phyloP scores from a whole-genome alignment of 1,284 basidiomycete species.

The Lignosus rhinocerotis region DNA sequence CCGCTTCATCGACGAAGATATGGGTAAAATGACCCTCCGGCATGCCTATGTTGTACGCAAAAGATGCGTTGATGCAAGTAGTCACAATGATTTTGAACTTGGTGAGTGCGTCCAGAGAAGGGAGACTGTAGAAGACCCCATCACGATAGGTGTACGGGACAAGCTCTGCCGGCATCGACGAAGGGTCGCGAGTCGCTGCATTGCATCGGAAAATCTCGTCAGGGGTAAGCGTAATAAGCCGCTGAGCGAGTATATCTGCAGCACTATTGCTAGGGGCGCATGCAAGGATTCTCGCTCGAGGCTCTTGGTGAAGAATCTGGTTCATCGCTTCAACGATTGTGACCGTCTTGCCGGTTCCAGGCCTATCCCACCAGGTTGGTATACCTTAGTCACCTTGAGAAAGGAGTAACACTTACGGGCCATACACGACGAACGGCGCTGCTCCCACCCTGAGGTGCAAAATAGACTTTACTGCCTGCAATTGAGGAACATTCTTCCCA shows the following conservation, averaged over 20 bases:
- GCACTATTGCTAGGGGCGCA: slow-evolving; percentile 68
- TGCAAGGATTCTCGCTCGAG: slow-evolving; percentile 52
- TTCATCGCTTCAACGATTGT: slow-evolving; percentile 68
- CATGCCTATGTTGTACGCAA: slow-evolving; percentile 56
- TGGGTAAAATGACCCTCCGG: slow-evolving; percentile 58
- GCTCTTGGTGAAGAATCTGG: slow-evolving; percentile 49
- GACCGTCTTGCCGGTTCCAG: slow-evolving; percentile 71
- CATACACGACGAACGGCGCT: slow-evolving; percentile 62
- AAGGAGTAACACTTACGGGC: slow-evolving; percentile 51
- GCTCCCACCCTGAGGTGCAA: slow-evolving; percentile 44
- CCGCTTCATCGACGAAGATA: slow-evolving; percentile 68
- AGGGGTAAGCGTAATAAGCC: slow-evolving; percentile 41
- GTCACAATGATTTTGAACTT: slow-evolving; percentile 57
- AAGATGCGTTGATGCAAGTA: slow-evolving; percentile 61
- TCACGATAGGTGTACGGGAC: slow-evolving; percentile 40
- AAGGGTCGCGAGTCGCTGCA: slow-evolving; percentile 55
- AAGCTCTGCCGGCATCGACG: slow-evolving; percentile 45
- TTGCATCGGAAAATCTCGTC: slow-evolving; percentile 62
- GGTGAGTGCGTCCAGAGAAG: slow-evolving; percentile 41
- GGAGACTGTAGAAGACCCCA: slow-evolving; percentile 49
- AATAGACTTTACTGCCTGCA: slow-evolving; percentile 55
- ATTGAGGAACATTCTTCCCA: slow-evolving; percentile 49
- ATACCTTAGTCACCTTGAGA: background rate
- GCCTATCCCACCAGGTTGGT: slow-evolving; percentile 36
- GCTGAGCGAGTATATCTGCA: slow-evolving; percentile 58